These are phyloP conservation scores for Osmanthus fragrans DNA, from an alignment of 257 asterid species.

Conservation along the genomic window DNA sequence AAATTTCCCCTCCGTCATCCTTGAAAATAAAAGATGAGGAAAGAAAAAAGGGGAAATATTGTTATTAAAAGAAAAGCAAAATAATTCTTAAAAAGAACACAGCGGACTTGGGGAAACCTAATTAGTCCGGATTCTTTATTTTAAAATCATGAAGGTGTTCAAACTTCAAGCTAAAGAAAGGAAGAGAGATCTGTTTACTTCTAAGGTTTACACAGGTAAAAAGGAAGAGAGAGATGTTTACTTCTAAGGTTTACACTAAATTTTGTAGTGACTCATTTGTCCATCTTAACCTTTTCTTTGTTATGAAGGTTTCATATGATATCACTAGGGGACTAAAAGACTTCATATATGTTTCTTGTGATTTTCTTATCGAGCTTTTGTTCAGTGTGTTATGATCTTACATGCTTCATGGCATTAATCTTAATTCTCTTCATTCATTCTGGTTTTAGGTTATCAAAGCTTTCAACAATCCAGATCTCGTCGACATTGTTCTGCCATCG, in stretches of 20 bases:
- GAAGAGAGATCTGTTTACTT: not conserved
- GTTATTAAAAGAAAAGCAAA: not conserved
- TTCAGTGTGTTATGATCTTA: not conserved
- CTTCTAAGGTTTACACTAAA: not conserved
- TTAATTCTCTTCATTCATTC: constrained; percentile 26
- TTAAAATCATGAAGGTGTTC: constrained; percentile 4
- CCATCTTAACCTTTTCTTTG: not conserved
- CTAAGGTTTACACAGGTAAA: not conserved
- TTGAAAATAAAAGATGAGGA: not conserved
- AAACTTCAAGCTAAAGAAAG: not conserved
- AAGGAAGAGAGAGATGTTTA: not conserved
- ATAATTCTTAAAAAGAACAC: not conserved
- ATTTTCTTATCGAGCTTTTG: not conserved
- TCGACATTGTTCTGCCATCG: constrained; percentile 64
- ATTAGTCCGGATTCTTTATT: constrained; percentile 4
- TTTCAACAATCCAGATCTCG: constrained; percentile 69
- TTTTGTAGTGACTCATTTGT: not conserved
- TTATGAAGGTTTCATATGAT: constrained; percentile 5
- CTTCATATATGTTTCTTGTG: constrained; percentile 11
- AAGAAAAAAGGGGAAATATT: not conserved
- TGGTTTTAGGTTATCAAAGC: constrained; percentile 69
- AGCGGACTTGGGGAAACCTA: not conserved
- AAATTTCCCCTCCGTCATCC: not conserved
- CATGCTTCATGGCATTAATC: constrained; percentile 23
- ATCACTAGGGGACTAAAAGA: not conserved